Evolutionary conservation across 164 flowering plant genomes (phyloP).

Genomic region (Nymphaea thermarum): DNA sequence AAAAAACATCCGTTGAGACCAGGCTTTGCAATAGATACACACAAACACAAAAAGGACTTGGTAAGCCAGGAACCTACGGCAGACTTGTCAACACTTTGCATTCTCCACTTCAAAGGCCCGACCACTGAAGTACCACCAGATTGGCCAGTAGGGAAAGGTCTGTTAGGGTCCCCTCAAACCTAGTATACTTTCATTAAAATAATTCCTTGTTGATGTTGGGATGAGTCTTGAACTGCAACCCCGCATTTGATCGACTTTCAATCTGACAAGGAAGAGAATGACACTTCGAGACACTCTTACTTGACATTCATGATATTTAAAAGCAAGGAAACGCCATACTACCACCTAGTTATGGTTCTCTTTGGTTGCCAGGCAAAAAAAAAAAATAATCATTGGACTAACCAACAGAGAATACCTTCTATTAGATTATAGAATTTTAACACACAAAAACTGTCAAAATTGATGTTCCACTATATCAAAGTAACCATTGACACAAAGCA

Average conservation of each 20-base stretch:
- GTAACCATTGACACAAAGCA: no score
- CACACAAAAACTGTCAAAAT: background rate
- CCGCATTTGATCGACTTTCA: conserved; percentile 64
- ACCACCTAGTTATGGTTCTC: background rate
- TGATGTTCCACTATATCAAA: no score
- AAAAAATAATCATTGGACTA: background rate
- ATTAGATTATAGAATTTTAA: no score
- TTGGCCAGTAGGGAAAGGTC: conserved; percentile 84
- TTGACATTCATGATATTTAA: background rate
- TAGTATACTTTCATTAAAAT: conserved; percentile 68
- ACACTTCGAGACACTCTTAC: background rate
- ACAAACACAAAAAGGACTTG: background rate
- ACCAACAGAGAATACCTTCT: no score
- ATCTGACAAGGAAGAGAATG: conserved; percentile 30
- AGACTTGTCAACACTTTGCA: conserved; percentile 83
- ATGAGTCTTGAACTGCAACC: conserved; percentile 79
- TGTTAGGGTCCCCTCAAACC: conserved; percentile 77
- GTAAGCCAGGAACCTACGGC: conserved; percentile 27
- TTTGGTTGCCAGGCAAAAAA: background rate
- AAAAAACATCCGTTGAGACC: background rate
- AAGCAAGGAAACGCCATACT: background rate
- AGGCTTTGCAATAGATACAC: background rate
- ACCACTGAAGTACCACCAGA: conserved; percentile 70
- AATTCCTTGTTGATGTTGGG: conserved; percentile 95
- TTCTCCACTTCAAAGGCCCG: conserved; percentile 93